Conservation (phyloP, 345 rosid species). For the Hibiscus trionum region DNA sequence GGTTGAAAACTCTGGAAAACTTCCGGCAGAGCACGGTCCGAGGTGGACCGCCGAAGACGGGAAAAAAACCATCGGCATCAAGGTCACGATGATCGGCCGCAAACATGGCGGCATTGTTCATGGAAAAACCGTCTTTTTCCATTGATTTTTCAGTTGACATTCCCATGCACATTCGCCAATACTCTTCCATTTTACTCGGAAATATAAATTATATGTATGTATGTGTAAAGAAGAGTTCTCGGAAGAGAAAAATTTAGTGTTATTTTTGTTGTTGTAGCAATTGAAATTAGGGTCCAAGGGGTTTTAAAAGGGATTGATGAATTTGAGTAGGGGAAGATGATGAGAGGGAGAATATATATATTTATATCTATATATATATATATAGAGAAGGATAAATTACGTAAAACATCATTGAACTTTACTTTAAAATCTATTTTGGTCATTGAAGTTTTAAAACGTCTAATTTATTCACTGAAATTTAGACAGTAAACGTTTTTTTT, state of each 20-base stretch:
- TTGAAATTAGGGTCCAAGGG: neutral
- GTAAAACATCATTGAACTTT: too few relatives aligned
- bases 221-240: neutral
- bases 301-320: too few relatives aligned
- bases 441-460: too few relatives aligned
- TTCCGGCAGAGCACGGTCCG: constrained; percentile 49
- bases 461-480: too few relatives aligned
- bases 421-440: too few relatives aligned
- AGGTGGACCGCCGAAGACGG: constrained; percentile 66
- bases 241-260: too few relatives aligned
- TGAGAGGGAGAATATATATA: neutral
- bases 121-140: constrained; percentile 13
- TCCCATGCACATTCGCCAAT: constrained; percentile 76
- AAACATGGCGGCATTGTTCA: neutral
- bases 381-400: too few relatives aligned
- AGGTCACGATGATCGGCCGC: constrained; percentile 15
- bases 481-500: too few relatives aligned
- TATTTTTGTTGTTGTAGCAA: neutral
- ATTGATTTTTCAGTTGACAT: constrained; percentile 32
- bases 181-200: constrained; percentile 48
- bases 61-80: constrained; percentile 28
- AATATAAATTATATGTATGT: neutral
- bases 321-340: neutral
- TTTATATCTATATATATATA: too few relatives aligned
- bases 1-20: constrained; percentile 45